phyloP scores from a whole-genome alignment of 169 alveolate genomes.

The Plasmodium gonderi region DNA sequence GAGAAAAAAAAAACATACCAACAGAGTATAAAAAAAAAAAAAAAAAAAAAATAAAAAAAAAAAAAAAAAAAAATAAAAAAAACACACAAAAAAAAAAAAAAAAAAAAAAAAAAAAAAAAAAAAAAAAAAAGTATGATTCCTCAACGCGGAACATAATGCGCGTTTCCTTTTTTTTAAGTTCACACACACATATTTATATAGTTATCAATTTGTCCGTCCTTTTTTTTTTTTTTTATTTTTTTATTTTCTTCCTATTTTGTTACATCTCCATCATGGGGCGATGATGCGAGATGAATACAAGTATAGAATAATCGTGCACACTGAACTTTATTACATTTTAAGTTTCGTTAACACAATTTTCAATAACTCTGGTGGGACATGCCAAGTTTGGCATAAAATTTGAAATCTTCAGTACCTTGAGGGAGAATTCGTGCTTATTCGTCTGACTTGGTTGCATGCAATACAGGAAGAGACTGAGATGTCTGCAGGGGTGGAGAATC shows the following conservation, averaged over 20 bases:
- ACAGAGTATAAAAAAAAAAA: too few relatives aligned
- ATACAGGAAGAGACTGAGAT: conserved; percentile 22
- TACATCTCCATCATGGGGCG: background rate
- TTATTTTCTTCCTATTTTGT: background rate
- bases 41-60: too few relatives aligned
- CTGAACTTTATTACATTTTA: background rate
- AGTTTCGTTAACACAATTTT: background rate
- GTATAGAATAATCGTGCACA: too few relatives aligned
- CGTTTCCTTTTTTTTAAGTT: background rate
- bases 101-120: too few relatives aligned
- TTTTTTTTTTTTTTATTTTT: background rate
- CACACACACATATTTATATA: background rate
- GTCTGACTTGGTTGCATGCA: conserved; percentile 54
- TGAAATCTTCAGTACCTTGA: conserved; percentile 35
- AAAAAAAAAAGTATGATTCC: too few relatives aligned
- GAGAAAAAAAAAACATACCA: too few relatives aligned
- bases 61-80: too few relatives aligned
- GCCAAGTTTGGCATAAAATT: conserved; percentile 42
- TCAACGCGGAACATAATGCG: background rate
- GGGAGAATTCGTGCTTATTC: conserved; percentile 8
- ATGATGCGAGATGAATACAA: too few relatives aligned
- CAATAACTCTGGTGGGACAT: background rate
- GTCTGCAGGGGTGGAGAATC: background rate
- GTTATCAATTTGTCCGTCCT: background rate
- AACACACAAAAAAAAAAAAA: too few relatives aligned